Conservation (phyloP, 2,329 filamentous ascomycete genomes). For the Diplodia scrobiculata region DNA sequence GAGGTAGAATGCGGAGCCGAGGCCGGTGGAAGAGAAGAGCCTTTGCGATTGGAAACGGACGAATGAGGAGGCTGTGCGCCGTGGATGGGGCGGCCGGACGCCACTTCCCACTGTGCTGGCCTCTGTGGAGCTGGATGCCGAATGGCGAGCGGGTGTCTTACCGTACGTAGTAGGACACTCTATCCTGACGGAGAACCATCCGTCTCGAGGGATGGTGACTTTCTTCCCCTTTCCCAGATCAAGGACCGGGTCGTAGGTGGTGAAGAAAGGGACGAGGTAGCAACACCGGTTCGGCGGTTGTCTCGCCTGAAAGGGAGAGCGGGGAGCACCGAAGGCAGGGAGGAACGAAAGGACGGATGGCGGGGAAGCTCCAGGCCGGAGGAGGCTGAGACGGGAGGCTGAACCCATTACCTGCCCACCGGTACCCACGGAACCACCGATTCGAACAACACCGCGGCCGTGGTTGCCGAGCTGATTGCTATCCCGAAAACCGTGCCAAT, state of each 20-base stretch:
- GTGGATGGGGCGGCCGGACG: too few species aligned
- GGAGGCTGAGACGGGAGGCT: conserved; percentile 1
- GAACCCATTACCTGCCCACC: neutral
- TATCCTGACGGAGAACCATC: neutral
- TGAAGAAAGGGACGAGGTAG: neutral
- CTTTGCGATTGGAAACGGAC: too few species aligned
- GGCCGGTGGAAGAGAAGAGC: too few species aligned
- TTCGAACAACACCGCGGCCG: neutral
- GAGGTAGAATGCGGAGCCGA: too few species aligned
- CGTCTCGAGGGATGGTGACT: neutral
- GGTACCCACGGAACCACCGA: neutral
- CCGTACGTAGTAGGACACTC: too few species aligned
- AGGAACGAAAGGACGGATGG: neutral
- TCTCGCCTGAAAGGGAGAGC: neutral
- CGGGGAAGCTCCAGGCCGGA: neutral
- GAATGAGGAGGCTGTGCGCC: too few species aligned
- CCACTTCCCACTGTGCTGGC: too few species aligned
- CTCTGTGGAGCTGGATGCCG: too few species aligned
- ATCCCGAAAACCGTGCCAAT: neutral
- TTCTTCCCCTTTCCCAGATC: neutral
- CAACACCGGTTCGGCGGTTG: too few species aligned
- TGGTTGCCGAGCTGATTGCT: neutral
- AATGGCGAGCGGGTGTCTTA: too few species aligned
- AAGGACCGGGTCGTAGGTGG: neutral
- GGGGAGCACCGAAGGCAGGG: neutral